Base-by-base conservation (phyloP, 2,329 filamentous ascomycete species). In the Xylaria sp. region DNA sequence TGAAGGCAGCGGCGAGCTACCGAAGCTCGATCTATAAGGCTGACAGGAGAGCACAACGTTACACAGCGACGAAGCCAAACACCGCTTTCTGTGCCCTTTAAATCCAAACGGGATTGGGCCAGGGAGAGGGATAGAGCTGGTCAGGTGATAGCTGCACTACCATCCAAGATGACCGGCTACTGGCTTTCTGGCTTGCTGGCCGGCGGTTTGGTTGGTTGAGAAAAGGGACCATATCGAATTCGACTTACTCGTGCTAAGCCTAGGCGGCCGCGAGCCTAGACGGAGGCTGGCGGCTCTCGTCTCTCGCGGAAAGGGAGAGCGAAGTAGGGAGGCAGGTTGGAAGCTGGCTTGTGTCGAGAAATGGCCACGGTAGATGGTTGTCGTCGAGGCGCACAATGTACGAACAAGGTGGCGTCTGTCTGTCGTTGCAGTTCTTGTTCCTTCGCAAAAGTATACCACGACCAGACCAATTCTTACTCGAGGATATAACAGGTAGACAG, bases 191-290 rank as follows among this genome's bases (percentile, higher is more conserved):
- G 50, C 12, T 18, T 20, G 55, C 23, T 31, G 25, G 51, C 44
- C 6, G 46, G 63, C 46, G 39, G 12, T n/a, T 46, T 23, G 25
- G 50, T 12, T 44, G 39, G 55, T 8, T 34, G 15, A 28, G 52
- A 55, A 58, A 55, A 60, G 18, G 39, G 20, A 58, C 25, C 61
- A 44, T 25, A 62, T 20, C 39, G 52, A 44, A 9, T 31, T 55
- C 54, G 63, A 76, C 76, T 76, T 73, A 79, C 78, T 75, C 75
- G 75, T 73, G 69, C 61, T 71, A 66, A 77, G 75, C 76, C 78
- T 76, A 78, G 77, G 78, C 76, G 77, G 76, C 77, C 75, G 76
- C 74, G 69, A 75, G 75, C 77, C 78, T 76, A 78, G 78, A 77
- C 74, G 55, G 73, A 76, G 73, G 75, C 75, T 69, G 72, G 63